Percentiles rank a stretch among this genome's conserved stretches.
phyloP scores from a whole-genome alignment of 495 filamentous ascomycete genomes.

The Xylaria bambusicola region DNA sequence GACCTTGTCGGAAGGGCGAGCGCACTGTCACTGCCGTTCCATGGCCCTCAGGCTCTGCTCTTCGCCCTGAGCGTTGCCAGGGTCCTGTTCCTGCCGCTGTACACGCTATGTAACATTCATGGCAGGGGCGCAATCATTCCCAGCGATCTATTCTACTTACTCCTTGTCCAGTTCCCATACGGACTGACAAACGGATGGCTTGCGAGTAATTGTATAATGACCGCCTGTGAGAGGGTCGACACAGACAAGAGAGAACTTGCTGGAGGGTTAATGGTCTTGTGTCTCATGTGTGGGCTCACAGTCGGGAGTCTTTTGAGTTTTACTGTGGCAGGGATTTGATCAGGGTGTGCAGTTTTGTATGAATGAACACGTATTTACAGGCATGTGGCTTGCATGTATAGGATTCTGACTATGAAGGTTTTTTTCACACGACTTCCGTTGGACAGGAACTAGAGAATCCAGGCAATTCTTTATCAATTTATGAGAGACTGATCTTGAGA shows the following conservation, averaged over 20 bases:
- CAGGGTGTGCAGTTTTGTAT: neutral
- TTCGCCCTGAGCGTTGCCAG: conserved; percentile 63
- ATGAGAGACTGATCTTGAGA: too few relatives aligned
- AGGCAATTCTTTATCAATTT: too few relatives aligned
- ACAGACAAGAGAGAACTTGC: conserved; percentile 76
- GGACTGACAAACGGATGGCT: conserved; percentile 82
- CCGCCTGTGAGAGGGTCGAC: conserved; percentile 69
- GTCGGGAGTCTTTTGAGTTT: conserved; percentile 86
- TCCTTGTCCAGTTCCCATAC: conserved; percentile 75
- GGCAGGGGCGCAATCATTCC: conserved; percentile 63
- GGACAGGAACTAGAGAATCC: too few relatives aligned
- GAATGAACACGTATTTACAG: neutral
- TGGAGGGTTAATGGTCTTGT: conserved; percentile 87
- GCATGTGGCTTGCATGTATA: too few relatives aligned
- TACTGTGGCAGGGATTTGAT: conserved; percentile 50
- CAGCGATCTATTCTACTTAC: conserved; percentile 81
- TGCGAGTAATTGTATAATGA: conserved; percentile 81
- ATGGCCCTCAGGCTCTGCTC: conserved; percentile 58
- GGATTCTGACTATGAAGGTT: too few relatives aligned
- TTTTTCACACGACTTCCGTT: too few relatives aligned
- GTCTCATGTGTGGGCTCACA: conserved; percentile 75
- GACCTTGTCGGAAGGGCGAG: conserved; percentile 73
- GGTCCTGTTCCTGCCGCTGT: conserved; percentile 72
- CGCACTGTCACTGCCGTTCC: conserved; percentile 58
- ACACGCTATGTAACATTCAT: conserved; percentile 78